Base-by-base conservation (phyloP, 1,139 yeast genomes). In the Kodamaea sp. region DNA sequence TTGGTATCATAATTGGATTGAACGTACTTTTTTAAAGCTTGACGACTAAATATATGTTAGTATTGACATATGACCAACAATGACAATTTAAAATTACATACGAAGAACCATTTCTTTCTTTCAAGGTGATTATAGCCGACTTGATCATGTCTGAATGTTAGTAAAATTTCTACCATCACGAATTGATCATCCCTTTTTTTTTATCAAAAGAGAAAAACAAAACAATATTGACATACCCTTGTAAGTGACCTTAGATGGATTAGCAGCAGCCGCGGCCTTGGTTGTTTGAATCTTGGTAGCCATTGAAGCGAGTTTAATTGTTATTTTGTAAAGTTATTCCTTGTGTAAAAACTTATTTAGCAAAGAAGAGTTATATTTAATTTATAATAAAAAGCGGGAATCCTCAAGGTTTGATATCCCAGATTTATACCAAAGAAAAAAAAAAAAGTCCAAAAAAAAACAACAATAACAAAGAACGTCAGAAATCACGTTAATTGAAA, bases 41-140 rank as follows among this genome's bases (percentile, higher is more conserved):
- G 86, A 58, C 92, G 85, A 50, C 84, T 73, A 41, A 28, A 29
- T 32, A 27, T 27, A 24, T 37, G 56, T 50, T 51, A 52, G 57
- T 50, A 49, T 26, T 58, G 35, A 52, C 44, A 15, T 34, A 6
- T 44, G 36, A 27, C 29, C 11, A 10, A 9, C 7, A 31, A 15
- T 15, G 7, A 24, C 8, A 24, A 26, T 31, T 23, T 8, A 10
- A 31, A 7, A 9, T 26, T 27, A 73, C 80, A 53, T 70, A 76
- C 75, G 84, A 78, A 35, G 94, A 83, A 40, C 96, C 96, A 46
- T 77, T 83, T 67, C 95, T 81, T 55, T 85, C 94, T 57, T 85
- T 84, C 54, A 87, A 75, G 29, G 82, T 67, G 36, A 74, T 60
- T 49, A 88, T 73, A 40, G 95, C 95, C 45, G 84, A 79, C 54